Evolutionary conservation across 176 grass and related monocot genomes (phyloP).

Genomic region (Luzula sylvatica): DNA sequence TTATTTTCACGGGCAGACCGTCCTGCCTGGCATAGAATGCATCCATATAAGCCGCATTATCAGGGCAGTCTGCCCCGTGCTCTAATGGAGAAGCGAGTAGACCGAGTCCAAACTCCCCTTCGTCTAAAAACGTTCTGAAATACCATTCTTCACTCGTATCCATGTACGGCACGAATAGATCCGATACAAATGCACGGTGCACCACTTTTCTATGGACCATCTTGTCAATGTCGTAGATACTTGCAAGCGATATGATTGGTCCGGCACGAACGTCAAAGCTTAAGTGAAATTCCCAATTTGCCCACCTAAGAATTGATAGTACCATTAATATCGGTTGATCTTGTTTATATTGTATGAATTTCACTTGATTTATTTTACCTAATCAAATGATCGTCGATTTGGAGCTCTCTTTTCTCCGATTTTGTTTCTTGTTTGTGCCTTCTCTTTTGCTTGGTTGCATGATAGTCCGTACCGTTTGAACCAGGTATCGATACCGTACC

Average conservation of each 20-base stretch:
- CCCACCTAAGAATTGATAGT: neutral
- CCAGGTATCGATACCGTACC: constrained; percentile 8
- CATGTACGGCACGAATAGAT: constrained; percentile 86
- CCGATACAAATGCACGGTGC: constrained; percentile 62
- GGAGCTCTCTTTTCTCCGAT: neutral
- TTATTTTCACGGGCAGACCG: constrained; percentile 23
- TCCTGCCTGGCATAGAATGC: constrained; percentile 40
- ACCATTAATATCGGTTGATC: neutral
- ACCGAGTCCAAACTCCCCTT: constrained; percentile 54
- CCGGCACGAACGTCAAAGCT: constrained; percentile 13
- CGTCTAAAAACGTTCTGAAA: constrained; percentile 70
- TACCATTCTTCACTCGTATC: constrained; percentile 78
- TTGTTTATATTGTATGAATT: neutral
- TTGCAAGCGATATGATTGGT: constrained; percentile 1
- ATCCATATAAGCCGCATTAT: constrained; percentile 46
- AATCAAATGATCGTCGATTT: constrained; percentile 1
- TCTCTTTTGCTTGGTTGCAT: neutral
- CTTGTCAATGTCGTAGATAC: constrained; percentile 26
- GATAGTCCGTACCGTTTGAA: constrained; percentile 16
- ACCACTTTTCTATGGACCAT: constrained; percentile 36
- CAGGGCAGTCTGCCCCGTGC: constrained; percentile 46
- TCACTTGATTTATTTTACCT: neutral
- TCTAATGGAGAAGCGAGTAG: constrained; percentile 39
- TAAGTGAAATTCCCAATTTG: constrained; percentile 16
- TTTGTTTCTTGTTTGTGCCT: neutral